Conservation (phyloP, 768 basidiomycete species). For the Steccherinum ochraceum region DNA sequence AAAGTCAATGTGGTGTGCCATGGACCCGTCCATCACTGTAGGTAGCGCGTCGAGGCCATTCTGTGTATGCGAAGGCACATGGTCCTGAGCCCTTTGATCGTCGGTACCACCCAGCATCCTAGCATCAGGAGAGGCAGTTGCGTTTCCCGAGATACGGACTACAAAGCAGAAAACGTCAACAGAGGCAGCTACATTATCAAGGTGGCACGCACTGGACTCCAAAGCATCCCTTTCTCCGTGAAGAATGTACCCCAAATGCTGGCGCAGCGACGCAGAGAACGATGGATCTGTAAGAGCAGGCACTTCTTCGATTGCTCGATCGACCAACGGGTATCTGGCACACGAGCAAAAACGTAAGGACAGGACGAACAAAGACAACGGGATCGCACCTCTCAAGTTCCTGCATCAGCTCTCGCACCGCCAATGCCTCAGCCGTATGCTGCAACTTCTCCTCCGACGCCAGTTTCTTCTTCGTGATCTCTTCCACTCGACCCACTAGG, state of each 20-base stretch:
- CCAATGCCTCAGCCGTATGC: conserved; percentile 42
- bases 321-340: conserved; percentile 56
- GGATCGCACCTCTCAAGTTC: conserved; percentile 58
- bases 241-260: conserved; percentile 28
- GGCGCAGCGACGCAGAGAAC: conserved; percentile 29
- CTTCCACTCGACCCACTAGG: conserved; percentile 54
- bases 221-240: conserved; percentile 20
- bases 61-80: too few relatives aligned
- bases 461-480: conserved; percentile 53
- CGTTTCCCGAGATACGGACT: too few relatives aligned
- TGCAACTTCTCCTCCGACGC: conserved; percentile 47
- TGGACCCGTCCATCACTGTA: too few relatives aligned
- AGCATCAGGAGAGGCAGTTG: too few relatives aligned
- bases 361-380: not conserved
- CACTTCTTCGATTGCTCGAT: conserved; percentile 42
- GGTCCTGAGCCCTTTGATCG: too few relatives aligned
- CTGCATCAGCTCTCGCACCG: conserved; percentile 60
- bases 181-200: too few relatives aligned
- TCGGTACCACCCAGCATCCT: too few relatives aligned
- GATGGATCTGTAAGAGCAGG: conserved; percentile 15
- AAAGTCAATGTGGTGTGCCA: too few relatives aligned
- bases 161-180: too few relatives aligned
- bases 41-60: too few relatives aligned
- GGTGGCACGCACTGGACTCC: not conserved
- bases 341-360: not conserved